phyloP scores from a whole-genome alignment of 352 stramenopile species.

The Globisporangium sylvaticum region DNA sequence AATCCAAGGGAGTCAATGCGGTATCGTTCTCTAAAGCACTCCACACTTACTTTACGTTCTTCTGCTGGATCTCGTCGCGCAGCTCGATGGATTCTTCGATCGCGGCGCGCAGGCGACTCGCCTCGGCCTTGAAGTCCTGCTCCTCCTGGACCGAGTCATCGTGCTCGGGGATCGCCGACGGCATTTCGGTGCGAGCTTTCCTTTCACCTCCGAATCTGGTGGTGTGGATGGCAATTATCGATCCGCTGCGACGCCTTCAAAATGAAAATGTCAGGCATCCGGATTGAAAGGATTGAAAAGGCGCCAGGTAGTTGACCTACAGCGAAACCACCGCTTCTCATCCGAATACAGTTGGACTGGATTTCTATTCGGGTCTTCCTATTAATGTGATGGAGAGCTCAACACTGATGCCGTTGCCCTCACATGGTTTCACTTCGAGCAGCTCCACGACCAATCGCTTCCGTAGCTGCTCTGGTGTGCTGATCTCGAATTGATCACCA shows the following conservation, averaged over 20 bases:
- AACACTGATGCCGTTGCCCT: background rate
- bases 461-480: background rate
- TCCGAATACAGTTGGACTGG: background rate
- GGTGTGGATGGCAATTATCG: background rate
- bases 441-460: slow-evolving; percentile 13
- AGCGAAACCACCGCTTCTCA: slow-evolving; percentile 1
- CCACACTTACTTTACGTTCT: slow-evolving; percentile 56
- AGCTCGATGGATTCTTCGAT: slow-evolving; percentile 53
- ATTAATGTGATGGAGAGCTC: slow-evolving; percentile 3
- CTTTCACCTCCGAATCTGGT: background rate
- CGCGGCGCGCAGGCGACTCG: slow-evolving; percentile 33
- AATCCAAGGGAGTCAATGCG: background rate
- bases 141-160: slow-evolving; percentile 32
- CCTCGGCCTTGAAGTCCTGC: slow-evolving; percentile 39
- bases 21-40: background rate
- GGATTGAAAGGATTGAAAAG: background rate
- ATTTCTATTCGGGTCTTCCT: background rate
- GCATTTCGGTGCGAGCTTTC: background rate
- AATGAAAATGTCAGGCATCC: background rate
- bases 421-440: background rate
- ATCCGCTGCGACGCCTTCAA: background rate
- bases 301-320: background rate
- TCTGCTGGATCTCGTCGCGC: slow-evolving; percentile 67
- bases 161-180: background rate
- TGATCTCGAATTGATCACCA: background rate